Evolutionary conservation across 2,329 filamentous ascomycete species (phyloP).

Genomic region (Arthrinium phaeospermum): DNA sequence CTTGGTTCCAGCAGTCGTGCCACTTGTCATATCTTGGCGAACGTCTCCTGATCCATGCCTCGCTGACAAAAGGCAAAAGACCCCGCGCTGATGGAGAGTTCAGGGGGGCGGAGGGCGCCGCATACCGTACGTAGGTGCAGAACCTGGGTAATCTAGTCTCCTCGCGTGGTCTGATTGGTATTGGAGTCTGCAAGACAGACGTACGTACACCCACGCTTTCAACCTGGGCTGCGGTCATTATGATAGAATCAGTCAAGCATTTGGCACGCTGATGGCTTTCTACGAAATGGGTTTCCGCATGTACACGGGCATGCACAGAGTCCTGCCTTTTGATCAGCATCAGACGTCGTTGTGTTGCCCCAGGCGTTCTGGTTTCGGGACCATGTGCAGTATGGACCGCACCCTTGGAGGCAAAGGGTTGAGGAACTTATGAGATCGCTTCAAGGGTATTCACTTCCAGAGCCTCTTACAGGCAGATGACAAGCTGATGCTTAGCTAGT

Average conservation of each 20-base stretch:
- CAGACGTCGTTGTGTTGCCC: too few relatives aligned
- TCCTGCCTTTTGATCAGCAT: too few relatives aligned
- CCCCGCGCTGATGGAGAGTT: not conserved
- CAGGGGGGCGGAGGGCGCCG: not conserved
- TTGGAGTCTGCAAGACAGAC: not conserved
- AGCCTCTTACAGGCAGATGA: not conserved
- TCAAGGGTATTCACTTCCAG: not conserved
- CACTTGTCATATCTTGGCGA: not conserved
- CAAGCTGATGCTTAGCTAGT: not conserved
- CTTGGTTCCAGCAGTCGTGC: not conserved
- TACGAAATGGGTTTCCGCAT: too few relatives aligned
- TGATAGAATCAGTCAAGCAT: too few relatives aligned
- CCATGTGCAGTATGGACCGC: too few relatives aligned
- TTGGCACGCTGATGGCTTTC: too few relatives aligned
- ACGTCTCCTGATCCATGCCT: not conserved
- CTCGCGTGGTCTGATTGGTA: not conserved
- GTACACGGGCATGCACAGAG: too few relatives aligned
- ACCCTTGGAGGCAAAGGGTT: not conserved
- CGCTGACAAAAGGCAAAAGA: not conserved
- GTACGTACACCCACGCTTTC: not conserved
- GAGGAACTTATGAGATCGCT: not conserved
- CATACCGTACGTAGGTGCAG: not conserved
- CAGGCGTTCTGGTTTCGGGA: too few relatives aligned
- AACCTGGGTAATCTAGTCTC: not conserved
- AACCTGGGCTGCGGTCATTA: not conserved